These are phyloP conservation scores for Hymenoscyphus linearis DNA, from an alignment of 2,329 filamentous ascomycete species.

Conservation along the genomic window DNA sequence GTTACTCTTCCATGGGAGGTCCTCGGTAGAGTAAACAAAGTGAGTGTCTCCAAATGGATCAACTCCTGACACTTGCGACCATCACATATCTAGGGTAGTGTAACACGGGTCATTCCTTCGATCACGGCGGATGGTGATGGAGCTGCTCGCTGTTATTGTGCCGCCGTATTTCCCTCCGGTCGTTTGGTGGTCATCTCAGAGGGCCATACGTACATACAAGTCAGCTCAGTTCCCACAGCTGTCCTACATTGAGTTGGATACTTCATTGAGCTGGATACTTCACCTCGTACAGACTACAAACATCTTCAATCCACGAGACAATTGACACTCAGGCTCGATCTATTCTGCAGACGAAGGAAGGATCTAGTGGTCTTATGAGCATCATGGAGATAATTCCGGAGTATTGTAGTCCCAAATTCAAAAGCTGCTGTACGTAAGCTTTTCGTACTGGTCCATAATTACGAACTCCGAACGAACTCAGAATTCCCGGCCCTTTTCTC, in stretches of 20 bases:
- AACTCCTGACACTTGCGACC: neutral
- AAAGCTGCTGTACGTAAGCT: too few species aligned
- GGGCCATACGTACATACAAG: conserved; percentile 2
- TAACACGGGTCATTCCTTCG: neutral
- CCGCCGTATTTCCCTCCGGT: conserved; percentile 8
- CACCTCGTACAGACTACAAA: neutral
- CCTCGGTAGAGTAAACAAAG: too few species aligned
- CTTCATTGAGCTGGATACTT: neutral
- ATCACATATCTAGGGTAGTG: conserved; percentile 2
- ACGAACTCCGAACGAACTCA: neutral
- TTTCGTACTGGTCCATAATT: too few species aligned
- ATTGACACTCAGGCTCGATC: neutral
- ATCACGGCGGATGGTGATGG: neutral
- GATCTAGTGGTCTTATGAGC: neutral
- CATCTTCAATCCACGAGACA: neutral
- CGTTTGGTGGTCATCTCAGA: neutral
- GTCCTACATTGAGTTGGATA: neutral
- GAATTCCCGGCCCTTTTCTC: too few species aligned
- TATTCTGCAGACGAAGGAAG: neutral
- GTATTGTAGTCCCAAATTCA: neutral
- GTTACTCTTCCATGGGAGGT: neutral
- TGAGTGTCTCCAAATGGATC: too few species aligned
- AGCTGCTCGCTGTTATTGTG: neutral
- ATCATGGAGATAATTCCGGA: neutral
- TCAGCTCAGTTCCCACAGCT: neutral